Evolutionary conservation across 2,329 filamentous ascomycete genomes (phyloP).

Genomic region (Colletotrichum trifolii): DNA sequence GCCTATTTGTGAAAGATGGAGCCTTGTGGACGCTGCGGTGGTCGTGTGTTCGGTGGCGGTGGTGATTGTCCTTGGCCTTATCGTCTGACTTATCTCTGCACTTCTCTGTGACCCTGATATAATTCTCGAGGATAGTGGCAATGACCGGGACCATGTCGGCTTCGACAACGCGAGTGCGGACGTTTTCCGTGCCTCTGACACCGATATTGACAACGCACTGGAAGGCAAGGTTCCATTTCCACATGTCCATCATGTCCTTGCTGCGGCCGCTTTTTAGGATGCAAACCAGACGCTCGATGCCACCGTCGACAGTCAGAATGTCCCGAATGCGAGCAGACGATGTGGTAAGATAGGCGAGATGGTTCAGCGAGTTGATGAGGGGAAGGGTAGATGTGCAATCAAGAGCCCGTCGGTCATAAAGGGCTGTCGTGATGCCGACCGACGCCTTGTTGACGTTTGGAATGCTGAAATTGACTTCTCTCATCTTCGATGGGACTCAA

Average conservation of each 20-base stretch:
- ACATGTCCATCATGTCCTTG: conserved; percentile 99
- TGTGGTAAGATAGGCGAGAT: conserved; percentile 97
- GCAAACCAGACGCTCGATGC: conserved; percentile 94
- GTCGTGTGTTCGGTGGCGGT: conserved; percentile 62
- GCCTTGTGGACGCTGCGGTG: conserved; percentile 61
- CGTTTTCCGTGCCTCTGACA: conserved; percentile 92
- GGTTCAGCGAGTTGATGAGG: conserved; percentile 98
- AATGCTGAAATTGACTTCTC: conserved; percentile 99
- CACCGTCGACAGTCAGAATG: conserved; percentile 98
- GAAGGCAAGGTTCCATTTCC: conserved; percentile 99
- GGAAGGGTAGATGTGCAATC: conserved; percentile 98
- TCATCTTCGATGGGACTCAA: conserved; percentile 73
- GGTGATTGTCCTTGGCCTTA: conserved; percentile 74
- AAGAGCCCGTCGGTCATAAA: conserved; percentile 96
- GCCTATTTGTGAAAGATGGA: conserved; percentile 64
- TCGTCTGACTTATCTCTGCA: conserved; percentile 89
- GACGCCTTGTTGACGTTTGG: conserved; percentile 99
- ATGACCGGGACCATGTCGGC: conserved; percentile 99
- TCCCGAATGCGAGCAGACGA: conserved; percentile 97
- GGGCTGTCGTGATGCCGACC: conserved; percentile 96
- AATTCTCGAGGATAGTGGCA: conserved; percentile 97
- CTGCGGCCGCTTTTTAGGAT: conserved; percentile 97
- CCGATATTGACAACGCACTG: conserved; percentile 99
- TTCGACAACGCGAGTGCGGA: conserved; percentile 94
- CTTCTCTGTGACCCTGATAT: conserved; percentile 95